Base-by-base conservation (phyloP, 129 eudicot genomes). In the Logfia minima region DNA sequence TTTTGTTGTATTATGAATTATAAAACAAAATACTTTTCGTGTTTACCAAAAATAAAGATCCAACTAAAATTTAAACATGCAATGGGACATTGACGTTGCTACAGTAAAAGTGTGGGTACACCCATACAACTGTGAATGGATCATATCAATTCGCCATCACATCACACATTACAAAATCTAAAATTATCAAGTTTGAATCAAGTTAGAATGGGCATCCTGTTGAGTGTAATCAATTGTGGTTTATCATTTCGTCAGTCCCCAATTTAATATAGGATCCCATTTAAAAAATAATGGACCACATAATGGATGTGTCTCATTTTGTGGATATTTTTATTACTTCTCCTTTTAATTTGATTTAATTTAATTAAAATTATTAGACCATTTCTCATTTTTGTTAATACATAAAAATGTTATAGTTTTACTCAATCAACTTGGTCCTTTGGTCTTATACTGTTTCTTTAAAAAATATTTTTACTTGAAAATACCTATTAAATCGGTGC, bases 61-160 rank as follows among this genome's bases (percentile, higher is more conserved):
- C 60, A 19, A 8, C 14, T 19, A 24, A 62, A 61, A 63, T 17
- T 63, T 23, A 63, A 63, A 31, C 9, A 48, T 68, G 51, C 24
- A 34, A 56, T 72, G 41, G 41, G 39, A 21, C n/a, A 74, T 74
- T 76, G 55, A 76, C 34, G 73, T 76, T 52, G 66, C 13, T 67
- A 43, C 73, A 65, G 80, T 48, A 14, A 32, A 76, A 66, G 64
- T 22, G 72, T 66, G 53, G 74, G 65, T 52, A 31, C 74, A 29
- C 23, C 26, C 79, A 74, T 34, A 48, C 74, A 76, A 76, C 22
- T 76, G 55, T 71, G 83, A 79, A 79, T 64, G 78, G 74, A 64
- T 65, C 66, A 17, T 79, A 71, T 71, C 66, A 48, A 48, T 45
- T 79, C 72, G 66, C 77, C 66, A 71, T 79, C 83, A 79, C 66